Evolutionary conservation across 129 eudicot species (phyloP).

Genomic region (Artemisia argyi): DNA sequence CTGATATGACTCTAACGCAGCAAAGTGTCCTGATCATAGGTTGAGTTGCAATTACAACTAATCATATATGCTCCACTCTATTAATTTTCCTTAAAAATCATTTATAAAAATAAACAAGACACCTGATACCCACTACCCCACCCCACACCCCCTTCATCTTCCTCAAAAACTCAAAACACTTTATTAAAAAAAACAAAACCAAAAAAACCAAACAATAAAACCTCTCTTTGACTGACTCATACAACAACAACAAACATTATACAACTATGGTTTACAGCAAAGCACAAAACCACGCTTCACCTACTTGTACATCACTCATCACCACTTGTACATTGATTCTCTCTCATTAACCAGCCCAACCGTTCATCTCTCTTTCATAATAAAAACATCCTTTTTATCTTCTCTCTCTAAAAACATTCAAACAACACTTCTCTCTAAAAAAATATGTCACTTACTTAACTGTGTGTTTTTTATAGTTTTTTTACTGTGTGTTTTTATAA

Average conservation of each 20-base stretch:
- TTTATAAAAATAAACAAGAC: no score
- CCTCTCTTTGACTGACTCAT: slow-evolving; percentile 28
- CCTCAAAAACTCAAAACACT: slow-evolving; percentile 20
- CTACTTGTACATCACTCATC: neutral
- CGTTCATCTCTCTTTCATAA: slow-evolving; percentile 21
- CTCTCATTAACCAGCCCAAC: slow-evolving; percentile 44
- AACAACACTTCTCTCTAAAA: slow-evolving; percentile 38
- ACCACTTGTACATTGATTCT: slow-evolving; percentile 31
- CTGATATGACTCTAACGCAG: no score
- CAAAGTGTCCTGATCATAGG: no score
- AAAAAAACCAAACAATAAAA: neutral
- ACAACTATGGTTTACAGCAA: slow-evolving; percentile 39
- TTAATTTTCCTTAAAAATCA: no score
- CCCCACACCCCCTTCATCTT: slow-evolving; percentile 24
- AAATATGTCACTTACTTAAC: slow-evolving; percentile 17
- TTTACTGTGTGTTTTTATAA: neutral
- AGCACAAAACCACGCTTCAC: neutral
- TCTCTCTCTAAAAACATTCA: slow-evolving; percentile 37
- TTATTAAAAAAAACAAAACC: neutral
- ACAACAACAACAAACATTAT: no score
- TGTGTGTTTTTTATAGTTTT: slow-evolving; percentile 6
- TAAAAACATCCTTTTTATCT: neutral
- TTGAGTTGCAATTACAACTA: no score
- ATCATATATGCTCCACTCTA: no score
- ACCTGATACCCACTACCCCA: neutral